A percentile compares a stretch with the other conserved stretches of the same genome.
Evolutionary conservation across 805 yeast genomes (phyloP).

Genomic region (Nakazawaea ambrosiae): DNA sequence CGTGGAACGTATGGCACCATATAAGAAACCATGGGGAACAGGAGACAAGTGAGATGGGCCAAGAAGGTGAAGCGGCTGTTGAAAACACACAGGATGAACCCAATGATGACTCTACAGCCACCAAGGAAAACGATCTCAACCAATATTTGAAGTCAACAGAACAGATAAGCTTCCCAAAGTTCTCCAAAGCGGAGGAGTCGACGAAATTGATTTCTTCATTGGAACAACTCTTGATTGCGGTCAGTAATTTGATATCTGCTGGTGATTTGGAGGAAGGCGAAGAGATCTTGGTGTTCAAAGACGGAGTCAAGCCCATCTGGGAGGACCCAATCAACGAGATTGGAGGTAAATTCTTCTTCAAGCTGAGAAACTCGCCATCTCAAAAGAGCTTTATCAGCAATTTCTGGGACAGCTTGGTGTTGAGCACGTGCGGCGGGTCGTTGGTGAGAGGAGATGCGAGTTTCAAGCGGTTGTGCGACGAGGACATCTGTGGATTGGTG

Average conservation of each 20-base stretch:
- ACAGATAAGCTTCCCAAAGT: constrained; percentile 32
- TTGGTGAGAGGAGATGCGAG: constrained; percentile 35
- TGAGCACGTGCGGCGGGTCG: constrained; percentile 44
- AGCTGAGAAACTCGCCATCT: not conserved
- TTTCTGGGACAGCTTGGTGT: constrained; percentile 48
- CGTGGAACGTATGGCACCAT: constrained; percentile 47
- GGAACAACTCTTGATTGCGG: constrained; percentile 46
- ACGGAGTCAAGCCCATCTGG: constrained; percentile 60
- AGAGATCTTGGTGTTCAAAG: constrained; percentile 50
- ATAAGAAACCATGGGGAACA: constrained; percentile 22
- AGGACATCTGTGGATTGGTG: constrained; percentile 54
- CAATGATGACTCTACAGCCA: too few species aligned
- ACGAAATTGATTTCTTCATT: constrained; percentile 32
- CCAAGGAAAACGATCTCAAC: too few species aligned
- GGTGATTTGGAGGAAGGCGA: constrained; percentile 36
- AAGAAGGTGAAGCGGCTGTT: not conserved
- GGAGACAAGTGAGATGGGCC: not conserved
- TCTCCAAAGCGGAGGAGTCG: constrained; percentile 14
- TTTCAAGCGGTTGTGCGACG: constrained; percentile 30
- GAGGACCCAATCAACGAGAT: constrained; percentile 53
- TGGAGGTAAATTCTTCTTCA: constrained; percentile 60
- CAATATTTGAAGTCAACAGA: constrained; percentile 39
- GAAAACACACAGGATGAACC: too few species aligned
- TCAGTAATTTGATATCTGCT: constrained; percentile 31
- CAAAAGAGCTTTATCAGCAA: not conserved